These are phyloP conservation scores for Dictyophora rubrovolvata DNA, from an alignment of 768 basidiomycete genomes.

Conservation along the genomic window DNA sequence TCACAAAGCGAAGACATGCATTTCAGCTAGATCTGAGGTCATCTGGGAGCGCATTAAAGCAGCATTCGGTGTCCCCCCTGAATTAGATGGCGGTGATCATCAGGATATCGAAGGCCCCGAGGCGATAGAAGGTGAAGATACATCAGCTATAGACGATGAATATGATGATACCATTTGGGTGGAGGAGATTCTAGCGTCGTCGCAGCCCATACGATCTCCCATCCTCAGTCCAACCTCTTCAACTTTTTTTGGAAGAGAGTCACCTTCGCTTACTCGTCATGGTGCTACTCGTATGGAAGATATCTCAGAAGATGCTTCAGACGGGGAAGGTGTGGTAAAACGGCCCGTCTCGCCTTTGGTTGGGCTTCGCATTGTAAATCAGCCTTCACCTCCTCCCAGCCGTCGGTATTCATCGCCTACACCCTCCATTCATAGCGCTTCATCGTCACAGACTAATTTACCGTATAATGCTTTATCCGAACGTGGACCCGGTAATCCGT, in stretches of 20 bases:
- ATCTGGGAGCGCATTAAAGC: slow-evolving; percentile 89
- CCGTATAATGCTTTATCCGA: slow-evolving; percentile 48
- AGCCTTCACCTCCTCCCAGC: not conserved
- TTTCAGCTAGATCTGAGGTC: slow-evolving; percentile 68
- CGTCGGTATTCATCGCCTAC: not conserved
- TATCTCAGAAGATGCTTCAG: slow-evolving; percentile 6
- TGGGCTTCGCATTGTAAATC: slow-evolving; percentile 2
- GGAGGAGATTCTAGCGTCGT: slow-evolving; percentile 1
- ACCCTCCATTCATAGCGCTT: not conserved
- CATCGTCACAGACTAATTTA: slow-evolving; percentile 12
- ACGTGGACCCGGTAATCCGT: slow-evolving; percentile 59
- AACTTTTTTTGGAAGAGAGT: not conserved
- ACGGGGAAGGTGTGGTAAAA: not conserved
- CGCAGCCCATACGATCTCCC: slow-evolving; percentile 1
- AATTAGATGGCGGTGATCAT: slow-evolving; percentile 47
- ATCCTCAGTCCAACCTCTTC: not conserved
- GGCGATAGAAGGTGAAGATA: not conserved
- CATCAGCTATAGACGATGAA: not conserved
- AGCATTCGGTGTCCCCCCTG: slow-evolving; percentile 78
- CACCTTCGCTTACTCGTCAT: not conserved
- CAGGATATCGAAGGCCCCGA: slow-evolving; percentile 19
- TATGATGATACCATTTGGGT: slow-evolving; percentile 8
- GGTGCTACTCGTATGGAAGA: slow-evolving; percentile 1
- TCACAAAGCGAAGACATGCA: slow-evolving; percentile 58
- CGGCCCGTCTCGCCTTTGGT: not conserved